Evolutionary conservation across 2,329 filamentous ascomycete species (phyloP), one percentile per base, ranked within the genome.

Genomic region (Stemphylium beticola): DNA sequence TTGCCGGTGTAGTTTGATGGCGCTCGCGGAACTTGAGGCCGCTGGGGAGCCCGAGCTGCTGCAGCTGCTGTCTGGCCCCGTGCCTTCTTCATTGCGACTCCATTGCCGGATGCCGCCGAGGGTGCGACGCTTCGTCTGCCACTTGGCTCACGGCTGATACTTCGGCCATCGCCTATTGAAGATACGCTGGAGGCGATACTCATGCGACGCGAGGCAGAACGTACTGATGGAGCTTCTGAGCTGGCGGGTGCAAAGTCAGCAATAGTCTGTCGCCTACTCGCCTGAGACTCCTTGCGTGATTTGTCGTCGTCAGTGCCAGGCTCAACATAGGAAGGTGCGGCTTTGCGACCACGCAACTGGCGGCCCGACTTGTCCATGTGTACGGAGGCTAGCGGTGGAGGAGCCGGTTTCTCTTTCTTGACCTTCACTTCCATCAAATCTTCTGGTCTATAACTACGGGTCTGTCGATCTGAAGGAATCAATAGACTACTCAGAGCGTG

Each of bases 401-500:
- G 50, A 7, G 64, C 80, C 12, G 65, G 60, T 42, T 72, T 74
- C 53, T 93, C 91, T 54, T 80, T 80, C 68, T 80, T 81, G 10
- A 65, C 83, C 80, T 65, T 88, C 78, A 58, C 81, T 77, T 63
- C 87, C 77, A 49, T 84, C 6, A 98, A 81, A 40, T 97, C 92
- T 63, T 96, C 90, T 8, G 87, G 83, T 29, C 81, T 88, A 74
- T 84, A 91, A 76, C 92, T 96, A 47, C 82, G 82, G 0, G 89
- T 92, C 64, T 92, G 86, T 3, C 92, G 85, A 61, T 89, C 83
- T 0, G 80, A 81, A 0, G 93, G 95, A 52, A 97, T 89, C 18
- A 98, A 83, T 4, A 96, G 74, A 70, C 91, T 92, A 67, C 87
- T 90, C 11, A 98, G 78, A 71, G 96, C 92, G 65, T 91, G 85